A percentile compares a stretch with the other conserved stretches of the same genome.
These are phyloP conservation scores for Daldinia vernicosa DNA, from an alignment of 495 filamentous ascomycete species.

Conservation along the genomic window DNA sequence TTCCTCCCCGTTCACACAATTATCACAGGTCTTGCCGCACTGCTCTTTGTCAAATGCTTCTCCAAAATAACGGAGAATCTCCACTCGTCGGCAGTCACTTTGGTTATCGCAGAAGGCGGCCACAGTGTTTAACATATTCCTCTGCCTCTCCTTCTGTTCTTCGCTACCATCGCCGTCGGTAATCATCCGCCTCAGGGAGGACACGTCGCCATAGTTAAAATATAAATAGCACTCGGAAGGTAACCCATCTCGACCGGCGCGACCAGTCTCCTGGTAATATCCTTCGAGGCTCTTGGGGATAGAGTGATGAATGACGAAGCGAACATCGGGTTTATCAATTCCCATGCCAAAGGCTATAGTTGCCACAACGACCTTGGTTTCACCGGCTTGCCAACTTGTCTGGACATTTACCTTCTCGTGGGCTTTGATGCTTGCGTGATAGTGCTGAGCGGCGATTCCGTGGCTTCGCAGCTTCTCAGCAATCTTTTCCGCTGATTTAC, in stretches of 20 bases:
- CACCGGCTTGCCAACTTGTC: constrained; percentile 80
- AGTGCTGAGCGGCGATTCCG: constrained; percentile 79
- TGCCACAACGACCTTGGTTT: constrained; percentile 90
- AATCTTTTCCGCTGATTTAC: constrained; percentile 80
- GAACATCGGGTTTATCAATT: constrained; percentile 95
- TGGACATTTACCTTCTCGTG: constrained; percentile 73
- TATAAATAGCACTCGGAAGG: constrained; percentile 89
- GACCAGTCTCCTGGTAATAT: constrained; percentile 97
- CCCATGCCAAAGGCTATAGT: constrained; percentile 99
- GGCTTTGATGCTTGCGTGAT: constrained; percentile 80
- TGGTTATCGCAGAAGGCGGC: constrained; percentile 87
- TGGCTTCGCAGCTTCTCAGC: constrained; percentile 70
- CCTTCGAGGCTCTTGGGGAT: constrained; percentile 97
- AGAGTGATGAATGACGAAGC: constrained; percentile 91
- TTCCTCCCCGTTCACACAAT: constrained; percentile 71
- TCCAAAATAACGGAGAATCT: constrained; percentile 91
- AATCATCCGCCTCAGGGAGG: constrained; percentile 75
- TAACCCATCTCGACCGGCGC: constrained; percentile 90
- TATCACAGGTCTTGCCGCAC: constrained; percentile 83
- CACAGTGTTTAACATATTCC: constrained; percentile 83
- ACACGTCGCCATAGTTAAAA: constrained; percentile 78
- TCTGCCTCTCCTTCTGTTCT: constrained; percentile 83
- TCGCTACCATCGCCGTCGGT: constrained; percentile 73
- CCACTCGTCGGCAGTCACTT: constrained; percentile 83
- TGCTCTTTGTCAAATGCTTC: constrained; percentile 77